A percentile compares a stretch with the other conserved stretches of the same genome.
phyloP scores from a whole-genome alignment of 2,329 filamentous ascomycete species.

The Rutstroemia sydowiana region DNA sequence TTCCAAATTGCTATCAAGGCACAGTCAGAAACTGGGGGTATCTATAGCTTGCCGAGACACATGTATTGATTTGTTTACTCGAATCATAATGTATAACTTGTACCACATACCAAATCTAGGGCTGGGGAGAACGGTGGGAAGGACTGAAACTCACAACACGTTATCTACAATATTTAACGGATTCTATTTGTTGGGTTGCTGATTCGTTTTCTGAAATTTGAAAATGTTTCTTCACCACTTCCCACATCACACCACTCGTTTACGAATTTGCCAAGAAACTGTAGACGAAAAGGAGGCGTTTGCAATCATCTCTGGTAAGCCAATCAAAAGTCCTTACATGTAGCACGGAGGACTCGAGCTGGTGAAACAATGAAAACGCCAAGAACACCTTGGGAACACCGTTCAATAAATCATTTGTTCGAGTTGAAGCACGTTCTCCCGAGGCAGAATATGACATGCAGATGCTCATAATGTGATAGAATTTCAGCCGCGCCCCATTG shows the following conservation, averaged over 20 bases:
- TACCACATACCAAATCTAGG: background rate
- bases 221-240: too few species aligned
- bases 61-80: slow-evolving; percentile 7
- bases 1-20: too few species aligned
- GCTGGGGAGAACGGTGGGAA: background rate
- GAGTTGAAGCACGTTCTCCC: slow-evolving; percentile 1
- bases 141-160: background rate
- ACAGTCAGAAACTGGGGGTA: background rate
- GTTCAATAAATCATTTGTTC: background rate
- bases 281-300: background rate
- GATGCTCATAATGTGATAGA: background rate
- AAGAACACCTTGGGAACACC: background rate
- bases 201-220: too few species aligned
- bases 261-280: background rate
- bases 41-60: background rate
- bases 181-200: background rate
- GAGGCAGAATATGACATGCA: background rate
- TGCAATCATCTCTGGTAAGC: background rate
- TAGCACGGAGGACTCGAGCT: background rate
- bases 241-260: too few species aligned
- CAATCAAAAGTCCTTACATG: background rate
- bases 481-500: background rate
- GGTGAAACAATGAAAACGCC: background rate
- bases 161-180: background rate
- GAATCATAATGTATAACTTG: background rate